Percentiles rank a stretch among this genome's conserved stretches.
Evolutionary conservation across 345 rosid species (phyloP).

Genomic region (Citrus hindsii): DNA sequence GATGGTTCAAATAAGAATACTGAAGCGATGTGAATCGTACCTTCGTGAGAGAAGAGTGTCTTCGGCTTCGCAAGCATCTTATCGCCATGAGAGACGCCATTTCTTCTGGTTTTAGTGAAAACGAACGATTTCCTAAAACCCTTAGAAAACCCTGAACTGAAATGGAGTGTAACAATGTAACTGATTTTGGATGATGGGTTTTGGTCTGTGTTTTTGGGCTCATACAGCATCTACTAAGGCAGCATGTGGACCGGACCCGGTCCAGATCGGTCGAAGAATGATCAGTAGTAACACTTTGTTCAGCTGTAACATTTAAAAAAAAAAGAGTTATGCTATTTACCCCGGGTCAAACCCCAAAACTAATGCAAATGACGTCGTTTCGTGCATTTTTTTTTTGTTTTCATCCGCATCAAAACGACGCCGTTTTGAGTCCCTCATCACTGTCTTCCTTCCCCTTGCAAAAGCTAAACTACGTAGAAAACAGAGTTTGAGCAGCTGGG

Average conservation of each 20-base stretch:
- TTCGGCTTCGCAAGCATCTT: constrained; percentile 29
- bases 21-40: constrained; percentile 27
- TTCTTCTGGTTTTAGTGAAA: neutral
- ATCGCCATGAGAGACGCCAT: constrained; percentile 51
- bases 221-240: neutral
- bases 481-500: too few relatives aligned
- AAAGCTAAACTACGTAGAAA: too few relatives aligned
- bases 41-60: constrained; percentile 27
- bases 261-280: neutral
- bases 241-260: neutral
- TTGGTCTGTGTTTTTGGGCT: neutral
- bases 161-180: neutral
- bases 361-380: too few relatives aligned
- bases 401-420: too few relatives aligned
- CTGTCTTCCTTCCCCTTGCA: too few relatives aligned
- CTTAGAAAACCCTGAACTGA: constrained; percentile 13
- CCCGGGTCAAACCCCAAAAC: rapidly evolving
- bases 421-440: too few relatives aligned
- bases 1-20: constrained; percentile 10
- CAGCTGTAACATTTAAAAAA: neutral
- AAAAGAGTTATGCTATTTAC: too few relatives aligned
- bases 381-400: too few relatives aligned
- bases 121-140: constrained; percentile 16
- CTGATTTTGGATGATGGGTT: neutral
- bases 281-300: neutral